Evolutionary conservation across 2,329 filamentous ascomycete genomes (phyloP).

Genomic region (Raffaelea arxii): DNA sequence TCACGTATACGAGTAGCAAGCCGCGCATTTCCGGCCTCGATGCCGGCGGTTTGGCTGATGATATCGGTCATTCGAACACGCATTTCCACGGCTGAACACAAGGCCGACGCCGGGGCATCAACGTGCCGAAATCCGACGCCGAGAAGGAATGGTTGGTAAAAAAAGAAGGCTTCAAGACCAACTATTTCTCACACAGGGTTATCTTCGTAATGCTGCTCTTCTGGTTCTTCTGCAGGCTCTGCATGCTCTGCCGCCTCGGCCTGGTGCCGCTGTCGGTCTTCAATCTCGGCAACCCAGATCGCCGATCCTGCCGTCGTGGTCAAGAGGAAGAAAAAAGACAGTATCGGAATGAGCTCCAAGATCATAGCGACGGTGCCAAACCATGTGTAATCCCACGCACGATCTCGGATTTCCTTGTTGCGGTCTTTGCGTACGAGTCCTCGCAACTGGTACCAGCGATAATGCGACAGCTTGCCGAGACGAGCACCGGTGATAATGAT

Average conservation of each 20-base stretch:
- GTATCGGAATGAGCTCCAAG: conserved; percentile 75
- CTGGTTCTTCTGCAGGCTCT: conserved; percentile 18
- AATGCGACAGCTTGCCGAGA: conserved; percentile 80
- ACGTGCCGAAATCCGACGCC: too few relatives aligned
- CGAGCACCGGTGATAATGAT: conserved; percentile 80
- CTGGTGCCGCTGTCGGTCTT: conserved; percentile 32
- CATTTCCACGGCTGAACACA: too few relatives aligned
- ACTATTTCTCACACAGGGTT: conserved; percentile 14
- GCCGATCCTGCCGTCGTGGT: conserved; percentile 79
- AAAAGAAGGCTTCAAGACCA: too few relatives aligned
- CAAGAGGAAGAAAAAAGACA: conserved; percentile 91
- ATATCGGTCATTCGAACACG: too few relatives aligned
- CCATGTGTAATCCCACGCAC: conserved; percentile 81
- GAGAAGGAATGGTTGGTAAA: too few relatives aligned
- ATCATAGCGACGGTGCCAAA: conserved; percentile 72
- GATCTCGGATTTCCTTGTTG: conserved; percentile 56
- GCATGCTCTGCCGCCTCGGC: conserved; percentile 44
- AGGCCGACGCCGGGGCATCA: too few relatives aligned
- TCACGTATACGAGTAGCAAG: too few relatives aligned
- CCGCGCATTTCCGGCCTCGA: too few relatives aligned
- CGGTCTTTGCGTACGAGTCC: conserved; percentile 65
- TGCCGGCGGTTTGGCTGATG: too few relatives aligned
- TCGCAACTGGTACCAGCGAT: conserved; percentile 77
- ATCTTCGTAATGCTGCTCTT: conserved; percentile 29
- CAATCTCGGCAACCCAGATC: conserved; percentile 74